Conservation (phyloP, 352 stramenopile species). For the Pythium dissotocum region DNA sequence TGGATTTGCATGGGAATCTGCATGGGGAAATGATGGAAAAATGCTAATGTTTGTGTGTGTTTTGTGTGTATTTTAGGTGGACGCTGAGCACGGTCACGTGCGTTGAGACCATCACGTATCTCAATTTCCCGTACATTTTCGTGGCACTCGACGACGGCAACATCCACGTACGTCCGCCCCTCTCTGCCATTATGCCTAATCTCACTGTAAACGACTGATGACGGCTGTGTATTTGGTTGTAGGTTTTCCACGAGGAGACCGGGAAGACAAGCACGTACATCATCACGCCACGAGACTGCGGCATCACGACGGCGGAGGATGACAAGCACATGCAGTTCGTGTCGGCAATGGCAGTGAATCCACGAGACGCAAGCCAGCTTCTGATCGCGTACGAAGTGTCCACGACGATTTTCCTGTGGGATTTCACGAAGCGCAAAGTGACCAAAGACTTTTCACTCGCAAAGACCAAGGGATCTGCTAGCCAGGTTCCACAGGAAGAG, state of each 20-base stretch:
- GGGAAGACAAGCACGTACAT: constrained; percentile 66
- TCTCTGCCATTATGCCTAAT: too few relatives aligned
- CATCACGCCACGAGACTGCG: constrained; percentile 53
- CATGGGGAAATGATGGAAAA: background rate
- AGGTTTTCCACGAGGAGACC: constrained; percentile 80
- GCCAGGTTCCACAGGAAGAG: background rate
- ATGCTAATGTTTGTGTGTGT: background rate
- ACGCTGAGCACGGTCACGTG: constrained; percentile 64
- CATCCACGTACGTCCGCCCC: constrained; percentile 36
- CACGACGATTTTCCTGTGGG: constrained; percentile 55
- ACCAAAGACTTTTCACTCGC: constrained; percentile 29
- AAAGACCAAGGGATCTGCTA: constrained; percentile 12
- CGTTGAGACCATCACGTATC: constrained; percentile 64
- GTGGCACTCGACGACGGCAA: constrained; percentile 70
- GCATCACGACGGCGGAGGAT: constrained; percentile 28
- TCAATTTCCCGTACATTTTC: constrained; percentile 67
- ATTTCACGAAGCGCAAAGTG: constrained; percentile 68
- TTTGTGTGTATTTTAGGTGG: constrained; percentile 36
- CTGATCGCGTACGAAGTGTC: constrained; percentile 64
- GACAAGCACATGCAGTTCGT: constrained; percentile 34
- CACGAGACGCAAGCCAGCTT: constrained; percentile 60
- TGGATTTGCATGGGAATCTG: background rate
- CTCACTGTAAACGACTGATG: background rate
- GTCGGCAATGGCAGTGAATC: constrained; percentile 56
- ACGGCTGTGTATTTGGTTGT: background rate